Evolutionary conservation across 2,329 filamentous ascomycete species (phyloP).

Genomic region (Colletotrichum trifolii): DNA sequence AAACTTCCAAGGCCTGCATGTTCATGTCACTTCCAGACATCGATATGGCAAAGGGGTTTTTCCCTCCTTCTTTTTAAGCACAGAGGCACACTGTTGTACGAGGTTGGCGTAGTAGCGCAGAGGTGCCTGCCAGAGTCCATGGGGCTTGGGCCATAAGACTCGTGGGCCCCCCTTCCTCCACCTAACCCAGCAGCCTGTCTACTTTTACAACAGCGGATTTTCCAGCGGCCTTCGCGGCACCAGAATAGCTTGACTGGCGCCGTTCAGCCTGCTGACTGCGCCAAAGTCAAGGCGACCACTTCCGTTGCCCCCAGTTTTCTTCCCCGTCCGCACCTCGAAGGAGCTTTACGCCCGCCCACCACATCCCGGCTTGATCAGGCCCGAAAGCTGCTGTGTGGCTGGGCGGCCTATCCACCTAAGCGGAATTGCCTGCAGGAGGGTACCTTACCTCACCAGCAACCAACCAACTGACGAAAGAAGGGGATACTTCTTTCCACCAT

Average conservation of each 20-base stretch:
- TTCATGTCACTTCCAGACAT: not conserved
- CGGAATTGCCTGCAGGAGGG: conserved; percentile 18
- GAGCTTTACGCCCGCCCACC: conserved; percentile 16
- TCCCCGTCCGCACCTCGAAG: not conserved
- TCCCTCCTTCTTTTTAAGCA: too few species aligned
- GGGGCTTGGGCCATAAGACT: too few species aligned
- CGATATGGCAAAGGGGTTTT: too few species aligned
- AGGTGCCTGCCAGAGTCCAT: not conserved
- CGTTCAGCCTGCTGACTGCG: conserved; percentile 20
- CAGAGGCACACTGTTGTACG: too few species aligned
- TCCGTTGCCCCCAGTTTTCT: too few species aligned
- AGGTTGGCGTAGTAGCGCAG: too few species aligned
- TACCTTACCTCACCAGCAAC: conserved; percentile 8
- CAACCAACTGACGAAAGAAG: conserved; percentile 17
- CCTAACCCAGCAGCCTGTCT: not conserved
- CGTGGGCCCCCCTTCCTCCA: not conserved
- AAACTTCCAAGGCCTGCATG: conserved; percentile 12
- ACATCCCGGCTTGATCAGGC: conserved; percentile 21
- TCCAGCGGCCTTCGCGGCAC: conserved; percentile 27
- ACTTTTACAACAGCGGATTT: not conserved
- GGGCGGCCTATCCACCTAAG: conserved; percentile 21
- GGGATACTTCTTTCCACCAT: conserved; percentile 11
- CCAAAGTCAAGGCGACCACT: conserved; percentile 5
- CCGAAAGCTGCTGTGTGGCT: conserved; percentile 13
- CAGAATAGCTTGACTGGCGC: conserved; percentile 8